Evolutionary conservation across 2,329 filamentous ascomycete genomes (phyloP).

Genomic region (Claviceps arundinis): DNA sequence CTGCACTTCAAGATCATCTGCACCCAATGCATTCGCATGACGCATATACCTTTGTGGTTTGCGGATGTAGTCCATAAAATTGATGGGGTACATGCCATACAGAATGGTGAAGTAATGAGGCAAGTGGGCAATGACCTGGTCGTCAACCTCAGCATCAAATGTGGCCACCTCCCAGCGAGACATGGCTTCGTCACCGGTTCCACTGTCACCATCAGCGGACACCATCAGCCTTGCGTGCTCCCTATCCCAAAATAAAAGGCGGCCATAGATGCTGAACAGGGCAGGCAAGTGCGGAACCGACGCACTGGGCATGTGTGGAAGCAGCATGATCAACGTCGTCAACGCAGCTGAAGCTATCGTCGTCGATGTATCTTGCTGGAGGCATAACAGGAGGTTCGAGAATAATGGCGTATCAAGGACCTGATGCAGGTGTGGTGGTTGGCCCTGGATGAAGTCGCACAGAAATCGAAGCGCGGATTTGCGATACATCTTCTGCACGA

Average conservation of each 20-base stretch:
- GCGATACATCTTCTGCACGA: constrained; percentile 51
- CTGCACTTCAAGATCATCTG: constrained; percentile 65
- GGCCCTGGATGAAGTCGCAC: constrained; percentile 58
- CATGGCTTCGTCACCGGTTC: constrained; percentile 24
- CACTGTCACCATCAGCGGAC: constrained; percentile 12
- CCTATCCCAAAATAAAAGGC: constrained; percentile 66
- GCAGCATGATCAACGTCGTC: constrained; percentile 64
- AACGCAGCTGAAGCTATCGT: constrained; percentile 63
- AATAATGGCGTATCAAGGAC: constrained; percentile 62
- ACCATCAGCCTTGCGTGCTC: constrained; percentile 30
- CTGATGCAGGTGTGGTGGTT: constrained; percentile 67
- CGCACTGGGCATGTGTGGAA: constrained; percentile 67
- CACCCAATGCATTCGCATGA: constrained; percentile 54
- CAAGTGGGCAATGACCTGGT: constrained; percentile 51
- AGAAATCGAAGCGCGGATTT: constrained; percentile 53
- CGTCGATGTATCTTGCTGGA: constrained; percentile 67
- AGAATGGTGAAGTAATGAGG: constrained; percentile 68
- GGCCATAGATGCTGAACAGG: constrained; percentile 70
- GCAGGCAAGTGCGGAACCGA: constrained; percentile 55
- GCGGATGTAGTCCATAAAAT: constrained; percentile 75
- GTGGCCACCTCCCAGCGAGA: constrained; percentile 49
- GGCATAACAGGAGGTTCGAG: constrained; percentile 55
- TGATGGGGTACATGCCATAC: constrained; percentile 73
- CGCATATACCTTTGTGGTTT: constrained; percentile 70
- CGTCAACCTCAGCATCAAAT: constrained; percentile 49